Percentiles rank a stretch among this genome's conserved stretches.
Conservation (phyloP, 176 grass and related monocot species). For the Avena sativa region DNA sequence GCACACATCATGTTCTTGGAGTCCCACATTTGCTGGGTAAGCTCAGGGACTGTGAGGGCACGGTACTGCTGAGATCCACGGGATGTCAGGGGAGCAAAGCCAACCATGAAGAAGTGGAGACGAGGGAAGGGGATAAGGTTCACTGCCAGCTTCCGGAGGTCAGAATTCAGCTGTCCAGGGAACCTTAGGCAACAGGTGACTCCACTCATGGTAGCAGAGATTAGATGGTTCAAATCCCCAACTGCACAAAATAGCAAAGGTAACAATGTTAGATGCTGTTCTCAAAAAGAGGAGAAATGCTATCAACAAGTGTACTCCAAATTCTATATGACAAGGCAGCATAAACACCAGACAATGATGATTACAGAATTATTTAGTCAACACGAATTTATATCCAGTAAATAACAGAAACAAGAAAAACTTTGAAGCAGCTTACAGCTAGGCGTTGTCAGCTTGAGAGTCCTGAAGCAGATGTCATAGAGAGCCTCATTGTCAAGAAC, state of each 20-base stretch:
- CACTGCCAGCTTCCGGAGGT: constrained; percentile 76
- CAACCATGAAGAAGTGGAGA: constrained; percentile 89
- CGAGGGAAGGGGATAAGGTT: constrained; percentile 84
- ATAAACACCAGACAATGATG: neutral
- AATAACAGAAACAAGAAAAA: neutral
- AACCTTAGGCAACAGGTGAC: constrained; percentile 86
- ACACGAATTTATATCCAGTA: neutral
- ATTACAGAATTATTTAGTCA: neutral
- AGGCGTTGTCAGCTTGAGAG: constrained; percentile 29
- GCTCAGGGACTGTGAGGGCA: constrained; percentile 80
- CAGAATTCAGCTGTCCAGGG: constrained; percentile 80
- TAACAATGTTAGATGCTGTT: neutral
- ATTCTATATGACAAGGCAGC: neutral
- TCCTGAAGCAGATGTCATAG: constrained; percentile 30
- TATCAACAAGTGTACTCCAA: neutral
- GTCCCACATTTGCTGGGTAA: constrained; percentile 94
- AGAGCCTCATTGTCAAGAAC: constrained; percentile 32
- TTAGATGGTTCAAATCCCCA: constrained; percentile 87
- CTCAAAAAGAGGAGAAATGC: neutral
- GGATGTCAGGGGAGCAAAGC: constrained; percentile 71
- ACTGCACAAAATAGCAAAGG: constrained; percentile 54
- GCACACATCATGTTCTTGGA: constrained; percentile 96
- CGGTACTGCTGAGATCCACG: constrained; percentile 90
- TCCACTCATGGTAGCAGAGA: constrained; percentile 86
- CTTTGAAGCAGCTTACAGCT: neutral